Evolutionary conservation across 1,139 yeast species (phyloP), one percentile per base, ranked within the genome.

Genomic region (Pichia sp.): DNA sequence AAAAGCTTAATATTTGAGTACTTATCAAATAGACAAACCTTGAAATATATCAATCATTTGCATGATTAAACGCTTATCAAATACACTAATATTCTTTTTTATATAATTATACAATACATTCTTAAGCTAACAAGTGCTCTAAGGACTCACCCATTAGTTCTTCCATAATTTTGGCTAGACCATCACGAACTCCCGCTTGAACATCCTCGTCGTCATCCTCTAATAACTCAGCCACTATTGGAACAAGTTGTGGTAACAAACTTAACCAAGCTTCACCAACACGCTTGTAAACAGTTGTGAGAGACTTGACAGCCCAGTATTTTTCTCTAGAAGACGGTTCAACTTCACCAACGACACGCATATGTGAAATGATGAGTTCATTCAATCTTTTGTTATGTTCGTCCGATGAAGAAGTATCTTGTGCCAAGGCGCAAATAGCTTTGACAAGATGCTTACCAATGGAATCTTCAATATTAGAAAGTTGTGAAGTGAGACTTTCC

Each of bases 141-240:
- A 92, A 74, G 40, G 96, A 94, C 64, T 92, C 99, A 42, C 98
- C 98, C 54, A 94, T 72, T 27, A 88, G 95, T 48, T 78, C 81
- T 62, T 92, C 98, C 49, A 92, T 83, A 9, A 85, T 96, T 57
- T 86, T 85, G 4, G 90, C 95, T 53, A 92, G 73, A n/a, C 95
- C 95, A 40, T 81, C 76, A 67, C 97, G 83, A 4, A 88, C 96
- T 64, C 87, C 97, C 60, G 79, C 64, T 64, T 92, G 98, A 32
- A 94, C 96, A 41, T 76, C 79, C 64, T 94, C 98, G 52, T 90
- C 95, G 50, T 92, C 97, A 62, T 90, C 97, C 62, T 92, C 98
- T 52, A 92, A 72, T 50, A 94, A 69, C 65, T 92, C 99, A 5
- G 97, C 97, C 63, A 92, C 86, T 52, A 87, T 76, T 38, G 99